Conservation (phyloP, 1,139 yeast species). For the Saccharomyces hybrid region DNA sequence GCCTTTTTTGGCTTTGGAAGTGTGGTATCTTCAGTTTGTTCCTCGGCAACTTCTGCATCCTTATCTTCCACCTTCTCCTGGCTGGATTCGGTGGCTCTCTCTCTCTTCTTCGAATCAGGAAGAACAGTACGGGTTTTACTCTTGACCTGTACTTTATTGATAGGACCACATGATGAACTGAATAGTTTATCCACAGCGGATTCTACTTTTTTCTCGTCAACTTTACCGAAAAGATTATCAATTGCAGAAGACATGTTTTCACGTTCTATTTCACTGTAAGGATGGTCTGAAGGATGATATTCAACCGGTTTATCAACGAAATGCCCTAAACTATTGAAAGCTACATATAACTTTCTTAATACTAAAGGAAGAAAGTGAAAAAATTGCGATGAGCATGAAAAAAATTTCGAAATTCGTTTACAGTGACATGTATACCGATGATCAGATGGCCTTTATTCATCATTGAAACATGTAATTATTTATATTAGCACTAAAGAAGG, state of each 20-base stretch:
- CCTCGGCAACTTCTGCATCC: conserved; percentile 11
- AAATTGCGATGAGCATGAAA: conserved; percentile 14
- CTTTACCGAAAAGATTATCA: conserved; percentile 36
- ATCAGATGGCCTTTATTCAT: neutral
- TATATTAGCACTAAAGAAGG: neutral
- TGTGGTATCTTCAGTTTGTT: conserved; percentile 7
- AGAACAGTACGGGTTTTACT: conserved; percentile 1
- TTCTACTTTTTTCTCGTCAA: conserved; percentile 22
- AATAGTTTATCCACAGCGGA: conserved; percentile 20
- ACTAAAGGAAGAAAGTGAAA: neutral
- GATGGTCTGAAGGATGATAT: neutral
- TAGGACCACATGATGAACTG: conserved; percentile 20
- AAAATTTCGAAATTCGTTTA: neutral
- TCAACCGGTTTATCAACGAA: conserved; percentile 6
- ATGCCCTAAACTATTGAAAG: neutral
- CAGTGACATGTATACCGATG: neutral
- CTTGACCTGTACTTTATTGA: conserved; percentile 18
- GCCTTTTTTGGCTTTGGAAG: conserved; percentile 16
- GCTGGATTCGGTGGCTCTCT: conserved; percentile 6
- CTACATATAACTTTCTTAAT: neutral
- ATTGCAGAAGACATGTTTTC: conserved; percentile 36
- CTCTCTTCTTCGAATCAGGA: conserved; percentile 12
- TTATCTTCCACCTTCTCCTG: conserved; percentile 15
- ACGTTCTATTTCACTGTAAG: neutral
- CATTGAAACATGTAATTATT: no score